Conservation (phyloP, 2,329 filamentous ascomycete species). For the Alternaria metachromatica region DNA sequence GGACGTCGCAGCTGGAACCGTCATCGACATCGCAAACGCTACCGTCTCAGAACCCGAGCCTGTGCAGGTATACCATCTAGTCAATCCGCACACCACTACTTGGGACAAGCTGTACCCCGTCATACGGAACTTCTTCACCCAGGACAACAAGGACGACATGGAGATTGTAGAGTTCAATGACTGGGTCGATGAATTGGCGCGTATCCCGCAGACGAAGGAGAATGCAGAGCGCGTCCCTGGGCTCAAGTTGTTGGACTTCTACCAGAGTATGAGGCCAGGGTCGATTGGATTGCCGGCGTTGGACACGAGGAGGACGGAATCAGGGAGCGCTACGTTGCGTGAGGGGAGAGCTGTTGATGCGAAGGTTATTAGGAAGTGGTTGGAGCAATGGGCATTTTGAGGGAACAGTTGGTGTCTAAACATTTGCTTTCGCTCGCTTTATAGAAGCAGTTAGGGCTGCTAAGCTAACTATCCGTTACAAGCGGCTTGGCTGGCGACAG, state of each 20-base stretch:
- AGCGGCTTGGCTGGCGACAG: not conserved
- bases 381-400: constrained; percentile 3
- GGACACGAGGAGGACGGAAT: not conserved
- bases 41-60: not conserved
- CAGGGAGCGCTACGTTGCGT: not conserved
- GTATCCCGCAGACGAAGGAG: not conserved
- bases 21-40: constrained; percentile 2
- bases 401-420: not conserved
- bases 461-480: not conserved
- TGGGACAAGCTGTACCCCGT: constrained; percentile 2
- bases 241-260: constrained; percentile 5
- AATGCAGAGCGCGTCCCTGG: constrained; percentile 3
- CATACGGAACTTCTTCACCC: not conserved
- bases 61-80: constrained; percentile 4
- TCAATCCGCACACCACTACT: not conserved
- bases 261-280: not conserved
- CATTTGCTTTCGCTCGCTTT: not conserved
- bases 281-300: not conserved
- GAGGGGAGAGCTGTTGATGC: not conserved
- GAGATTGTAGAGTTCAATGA: not conserved
- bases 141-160: not conserved
- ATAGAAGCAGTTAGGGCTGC: not conserved
- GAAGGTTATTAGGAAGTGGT: not conserved
- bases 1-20: constrained; percentile 7
- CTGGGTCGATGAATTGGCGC: not conserved